phyloP scores from a whole-genome alignment of 176 grass and related monocot species.

The Dactylis glomerata region DNA sequence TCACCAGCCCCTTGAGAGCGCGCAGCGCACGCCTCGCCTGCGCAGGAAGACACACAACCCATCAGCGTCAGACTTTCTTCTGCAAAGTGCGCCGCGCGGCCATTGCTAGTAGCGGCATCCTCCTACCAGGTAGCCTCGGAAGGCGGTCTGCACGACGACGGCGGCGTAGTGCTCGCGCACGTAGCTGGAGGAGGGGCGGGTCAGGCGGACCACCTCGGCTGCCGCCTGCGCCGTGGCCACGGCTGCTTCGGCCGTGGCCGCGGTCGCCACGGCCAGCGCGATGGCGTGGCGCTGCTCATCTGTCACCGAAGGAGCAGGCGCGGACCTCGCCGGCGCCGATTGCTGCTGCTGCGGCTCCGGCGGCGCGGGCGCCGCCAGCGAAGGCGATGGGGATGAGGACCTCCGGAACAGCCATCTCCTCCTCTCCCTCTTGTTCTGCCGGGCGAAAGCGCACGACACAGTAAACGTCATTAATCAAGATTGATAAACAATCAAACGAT shows the following conservation, averaged over 20 bases:
- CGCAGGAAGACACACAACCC: neutral
- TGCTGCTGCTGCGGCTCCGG: neutral
- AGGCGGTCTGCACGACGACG: slow-evolving; percentile 75
- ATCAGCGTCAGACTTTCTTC: neutral
- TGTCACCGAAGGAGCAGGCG: slow-evolving; percentile 28
- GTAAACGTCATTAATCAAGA: neutral
- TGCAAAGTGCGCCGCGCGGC: neutral
- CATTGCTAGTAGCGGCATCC: neutral
- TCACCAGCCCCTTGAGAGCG: slow-evolving; percentile 79
- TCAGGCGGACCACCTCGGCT: slow-evolving; percentile 84
- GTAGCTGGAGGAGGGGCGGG: slow-evolving; percentile 27
- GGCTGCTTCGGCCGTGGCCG: slow-evolving; percentile 76
- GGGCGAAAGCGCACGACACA: neutral
- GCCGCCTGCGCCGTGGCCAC: slow-evolving; percentile 88
- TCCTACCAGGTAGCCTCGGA: slow-evolving; percentile 73
- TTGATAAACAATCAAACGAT: neutral
- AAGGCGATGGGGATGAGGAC: slow-evolving; percentile 41
- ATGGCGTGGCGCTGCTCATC: slow-evolving; percentile 84
- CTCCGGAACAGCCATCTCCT: slow-evolving; percentile 83
- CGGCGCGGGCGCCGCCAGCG: neutral
- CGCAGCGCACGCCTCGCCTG: slow-evolving; percentile 77
- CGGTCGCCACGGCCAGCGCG: slow-evolving; percentile 75
- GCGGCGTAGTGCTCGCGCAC: slow-evolving; percentile 66
- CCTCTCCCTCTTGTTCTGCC: slow-evolving; percentile 70
- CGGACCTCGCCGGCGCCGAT: neutral